A percentile compares a stretch with the other conserved stretches of the same genome.
phyloP scores from a whole-genome alignment of 1,284 basidiomycete species.

The Grifola frondosa region DNA sequence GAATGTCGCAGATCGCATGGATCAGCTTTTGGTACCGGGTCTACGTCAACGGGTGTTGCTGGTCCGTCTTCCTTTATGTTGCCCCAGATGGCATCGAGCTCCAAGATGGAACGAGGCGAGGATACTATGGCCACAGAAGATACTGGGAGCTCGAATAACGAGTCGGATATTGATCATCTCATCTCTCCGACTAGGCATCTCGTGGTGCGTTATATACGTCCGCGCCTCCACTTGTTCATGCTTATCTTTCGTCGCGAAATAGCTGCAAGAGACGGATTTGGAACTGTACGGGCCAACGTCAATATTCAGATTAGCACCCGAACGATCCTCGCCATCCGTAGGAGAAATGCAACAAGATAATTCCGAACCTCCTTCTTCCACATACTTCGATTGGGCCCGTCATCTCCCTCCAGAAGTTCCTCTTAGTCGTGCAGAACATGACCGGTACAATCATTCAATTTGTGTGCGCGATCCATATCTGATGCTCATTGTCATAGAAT shows the following conservation, averaged over 20 bases:
- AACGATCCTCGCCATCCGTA: conserved; percentile 16
- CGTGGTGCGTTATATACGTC: conserved; percentile 35
- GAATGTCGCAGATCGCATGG: conserved; percentile 39
- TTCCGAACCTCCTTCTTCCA: conserved; percentile 21
- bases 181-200: conserved; percentile 34
- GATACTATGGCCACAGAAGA: conserved; percentile 15
- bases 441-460: no score
- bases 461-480: no score
- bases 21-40: conserved; percentile 16
- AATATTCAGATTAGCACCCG: conserved; percentile 36
- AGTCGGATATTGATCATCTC: conserved; percentile 34
- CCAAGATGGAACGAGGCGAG: conserved; percentile 10
- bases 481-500: no score
- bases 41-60: neutral
- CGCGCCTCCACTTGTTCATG: neutral
- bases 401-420: conserved; percentile 48
- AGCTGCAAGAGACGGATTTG: conserved; percentile 35
- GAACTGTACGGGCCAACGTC: conserved; percentile 38
- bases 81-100: conserved; percentile 1
- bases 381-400: conserved; percentile 56
- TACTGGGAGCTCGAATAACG: conserved; percentile 23
- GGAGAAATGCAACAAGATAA: conserved; percentile 14
- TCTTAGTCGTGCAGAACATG: conserved; percentile 52
- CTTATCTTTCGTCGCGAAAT: neutral
- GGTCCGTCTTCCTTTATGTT: conserved; percentile 6